Evolutionary conservation across 345 rosid species (phyloP).

Genomic region (Psidium friedrichsthalianum): DNA sequence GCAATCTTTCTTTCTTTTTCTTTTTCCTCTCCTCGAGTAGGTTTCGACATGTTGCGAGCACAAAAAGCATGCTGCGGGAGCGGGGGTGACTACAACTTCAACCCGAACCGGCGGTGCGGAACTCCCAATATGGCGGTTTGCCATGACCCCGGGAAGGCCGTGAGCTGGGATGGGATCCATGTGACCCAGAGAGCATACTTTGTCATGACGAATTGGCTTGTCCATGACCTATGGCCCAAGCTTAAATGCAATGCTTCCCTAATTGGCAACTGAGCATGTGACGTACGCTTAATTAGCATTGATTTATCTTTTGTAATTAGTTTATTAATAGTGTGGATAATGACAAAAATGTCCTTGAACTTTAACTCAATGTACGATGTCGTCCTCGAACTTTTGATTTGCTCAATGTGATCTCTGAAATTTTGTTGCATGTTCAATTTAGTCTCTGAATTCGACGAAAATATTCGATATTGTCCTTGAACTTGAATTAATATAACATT

Average conservation of each 20-base stretch:
- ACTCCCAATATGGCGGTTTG: slow-evolving; percentile 3
- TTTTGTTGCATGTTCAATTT: no score
- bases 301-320: not conserved
- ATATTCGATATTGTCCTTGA: no score
- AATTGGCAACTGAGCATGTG: not conserved
- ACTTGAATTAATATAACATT: no score
- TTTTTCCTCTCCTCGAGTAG: not conserved
- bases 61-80: slow-evolving; percentile 1
- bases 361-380: no score
- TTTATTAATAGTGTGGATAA: not conserved
- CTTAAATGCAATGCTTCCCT: not conserved
- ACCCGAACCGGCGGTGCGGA: slow-evolving; percentile 7
- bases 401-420: no score
- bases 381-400: no score
- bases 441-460: no score
- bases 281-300: not conserved
- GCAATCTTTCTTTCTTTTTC: no score
- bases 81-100: slow-evolving; percentile 4
- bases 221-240: not conserved
- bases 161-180: slow-evolving; percentile 24
- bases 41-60: not conserved
- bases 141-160: not conserved
- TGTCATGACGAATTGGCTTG: not conserved
- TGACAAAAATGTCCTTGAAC: no score
- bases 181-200: not conserved